These are phyloP conservation scores for Pichia exigua DNA, from an alignment of 805 yeast species.

Conservation along the genomic window DNA sequence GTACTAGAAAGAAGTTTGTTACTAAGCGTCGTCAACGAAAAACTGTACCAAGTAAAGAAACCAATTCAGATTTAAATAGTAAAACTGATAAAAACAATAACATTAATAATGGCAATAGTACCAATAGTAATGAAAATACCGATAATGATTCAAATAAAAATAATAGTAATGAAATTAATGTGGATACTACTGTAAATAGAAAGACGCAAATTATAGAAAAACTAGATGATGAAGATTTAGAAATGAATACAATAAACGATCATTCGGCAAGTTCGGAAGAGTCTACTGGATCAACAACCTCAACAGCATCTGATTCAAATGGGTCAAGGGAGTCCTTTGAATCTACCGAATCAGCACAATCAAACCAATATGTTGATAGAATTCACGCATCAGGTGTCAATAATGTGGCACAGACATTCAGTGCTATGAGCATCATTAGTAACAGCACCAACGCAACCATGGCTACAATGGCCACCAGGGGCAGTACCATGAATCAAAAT, in stretches of 20 bases:
- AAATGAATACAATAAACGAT: background rate
- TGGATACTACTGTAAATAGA: background rate
- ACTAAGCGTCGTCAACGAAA: slow-evolving; percentile 12
- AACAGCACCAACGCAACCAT: background rate
- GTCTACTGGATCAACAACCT: background rate
- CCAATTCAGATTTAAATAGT: background rate
- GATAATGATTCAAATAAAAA: background rate
- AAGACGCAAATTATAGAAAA: background rate
- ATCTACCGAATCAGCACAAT: background rate
- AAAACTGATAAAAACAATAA: background rate
- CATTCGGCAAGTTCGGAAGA: background rate
- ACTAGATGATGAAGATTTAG: background rate
- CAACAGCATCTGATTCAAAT: background rate
- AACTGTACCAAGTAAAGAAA: background rate
- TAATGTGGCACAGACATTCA: slow-evolving; percentile 16
- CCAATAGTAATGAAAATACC: background rate
- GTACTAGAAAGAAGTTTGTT: slow-evolving; percentile 9
- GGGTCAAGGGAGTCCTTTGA: background rate
- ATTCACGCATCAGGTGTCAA: slow-evolving; percentile 2
- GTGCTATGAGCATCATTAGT: slow-evolving; percentile 5
- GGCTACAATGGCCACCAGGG: background rate
- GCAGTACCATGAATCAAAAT: background rate
- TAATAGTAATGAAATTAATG: background rate
- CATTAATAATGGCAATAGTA: background rate
- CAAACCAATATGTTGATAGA: background rate